Conservation (phyloP, 2,329 filamentous ascomycete species). For the Penicillium capsulatum region DNA sequence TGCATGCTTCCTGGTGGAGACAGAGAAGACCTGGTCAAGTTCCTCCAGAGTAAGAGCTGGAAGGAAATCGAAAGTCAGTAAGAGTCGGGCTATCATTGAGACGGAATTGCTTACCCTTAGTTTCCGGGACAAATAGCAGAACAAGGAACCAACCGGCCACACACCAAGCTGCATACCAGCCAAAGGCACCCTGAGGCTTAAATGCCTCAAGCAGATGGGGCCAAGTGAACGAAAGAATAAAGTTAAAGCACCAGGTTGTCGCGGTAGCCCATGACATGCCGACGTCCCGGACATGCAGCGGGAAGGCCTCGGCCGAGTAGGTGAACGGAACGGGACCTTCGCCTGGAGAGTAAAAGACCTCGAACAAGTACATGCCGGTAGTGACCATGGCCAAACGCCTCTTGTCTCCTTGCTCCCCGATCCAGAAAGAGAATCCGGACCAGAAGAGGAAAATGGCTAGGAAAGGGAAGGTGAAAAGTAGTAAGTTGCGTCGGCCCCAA, state of each 20-base stretch:
- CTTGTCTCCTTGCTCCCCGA: constrained; percentile 32
- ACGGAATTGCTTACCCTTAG: constrained; percentile 35
- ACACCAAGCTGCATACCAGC: constrained; percentile 56
- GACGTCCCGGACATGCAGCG: constrained; percentile 57
- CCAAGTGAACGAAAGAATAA: constrained; percentile 52
- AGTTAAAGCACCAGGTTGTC: constrained; percentile 56
- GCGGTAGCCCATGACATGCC: constrained; percentile 58
- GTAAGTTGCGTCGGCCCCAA: constrained; percentile 59
- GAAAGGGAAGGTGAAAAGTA: constrained; percentile 60
- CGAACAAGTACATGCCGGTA: constrained; percentile 46
- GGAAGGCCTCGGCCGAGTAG: constrained; percentile 62
- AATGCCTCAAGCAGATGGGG: constrained; percentile 48
- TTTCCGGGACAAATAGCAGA: constrained; percentile 51
- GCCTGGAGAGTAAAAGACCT: constrained; percentile 52
- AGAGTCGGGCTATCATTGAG: background rate
- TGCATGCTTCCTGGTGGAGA: constrained; percentile 46
- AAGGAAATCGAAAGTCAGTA: constrained; percentile 10
- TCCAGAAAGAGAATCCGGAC: constrained; percentile 51
- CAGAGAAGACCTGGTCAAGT: constrained; percentile 52
- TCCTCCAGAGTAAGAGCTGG: constrained; percentile 43
- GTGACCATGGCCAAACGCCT: constrained; percentile 42
- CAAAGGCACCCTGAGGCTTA: constrained; percentile 52
- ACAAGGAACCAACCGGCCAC: constrained; percentile 52
- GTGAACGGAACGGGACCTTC: constrained; percentile 62
- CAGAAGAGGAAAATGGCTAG: constrained; percentile 51